Evolutionary conservation across 345 rosid species (phyloP).

Genomic region (Punica granatum): DNA sequence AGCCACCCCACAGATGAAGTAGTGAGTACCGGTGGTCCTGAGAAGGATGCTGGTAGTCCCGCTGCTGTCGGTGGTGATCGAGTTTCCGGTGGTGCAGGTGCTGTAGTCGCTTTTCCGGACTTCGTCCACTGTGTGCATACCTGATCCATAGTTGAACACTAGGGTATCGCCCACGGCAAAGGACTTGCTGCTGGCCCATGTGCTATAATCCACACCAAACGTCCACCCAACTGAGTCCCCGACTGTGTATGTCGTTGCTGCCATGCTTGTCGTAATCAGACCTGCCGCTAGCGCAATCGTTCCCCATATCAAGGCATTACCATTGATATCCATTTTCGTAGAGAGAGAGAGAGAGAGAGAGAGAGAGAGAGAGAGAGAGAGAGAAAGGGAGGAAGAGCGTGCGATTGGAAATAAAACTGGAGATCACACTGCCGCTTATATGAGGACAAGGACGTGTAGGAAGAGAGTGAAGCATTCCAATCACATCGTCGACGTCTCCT

Average conservation of each 20-base stretch:
- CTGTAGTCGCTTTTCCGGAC: slow-evolving; percentile 73
- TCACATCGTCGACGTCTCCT: too few relatives aligned
- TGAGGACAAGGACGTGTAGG: background rate
- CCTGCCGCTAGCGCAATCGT: background rate
- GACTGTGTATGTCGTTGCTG: slow-evolving; percentile 59
- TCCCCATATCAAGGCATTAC: background rate
- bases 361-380: background rate
- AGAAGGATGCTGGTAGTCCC: slow-evolving; percentile 69
- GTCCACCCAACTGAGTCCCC: slow-evolving; percentile 62
- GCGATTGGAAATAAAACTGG: background rate
- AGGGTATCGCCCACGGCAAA: slow-evolving; percentile 56
- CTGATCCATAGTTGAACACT: slow-evolving; percentile 61
- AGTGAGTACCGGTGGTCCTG: slow-evolving; percentile 67
- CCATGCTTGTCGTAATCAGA: background rate
- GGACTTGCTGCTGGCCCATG: slow-evolving; percentile 54
- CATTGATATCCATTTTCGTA: background rate
- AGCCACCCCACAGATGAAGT: slow-evolving; percentile 55
- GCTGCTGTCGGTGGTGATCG: slow-evolving; percentile 42
- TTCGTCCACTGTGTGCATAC: slow-evolving; percentile 63
- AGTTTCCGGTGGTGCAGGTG: slow-evolving; percentile 52
- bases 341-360: background rate
- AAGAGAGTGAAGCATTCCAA: background rate
- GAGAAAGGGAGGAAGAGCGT: too few relatives aligned
- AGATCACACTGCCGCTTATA: background rate
- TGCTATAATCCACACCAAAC: slow-evolving; percentile 47